These are phyloP conservation scores for Isoetes taiwanensis DNA, from an alignment of 75 land plant species.

Conservation along the genomic window DNA sequence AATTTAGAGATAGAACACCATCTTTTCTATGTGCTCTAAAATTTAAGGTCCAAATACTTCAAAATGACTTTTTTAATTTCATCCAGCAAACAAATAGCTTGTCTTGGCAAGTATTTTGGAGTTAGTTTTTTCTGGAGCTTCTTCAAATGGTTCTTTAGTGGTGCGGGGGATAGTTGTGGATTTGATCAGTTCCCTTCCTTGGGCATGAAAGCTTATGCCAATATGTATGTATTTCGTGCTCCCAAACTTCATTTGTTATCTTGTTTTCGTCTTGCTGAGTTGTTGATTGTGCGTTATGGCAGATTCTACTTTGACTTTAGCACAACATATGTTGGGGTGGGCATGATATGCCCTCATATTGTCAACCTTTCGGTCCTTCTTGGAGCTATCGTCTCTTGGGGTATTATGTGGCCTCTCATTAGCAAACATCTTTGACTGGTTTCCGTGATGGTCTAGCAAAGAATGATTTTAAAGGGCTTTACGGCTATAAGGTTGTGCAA, in stretches of 20 bases:
- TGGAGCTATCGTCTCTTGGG: conserved; percentile 87
- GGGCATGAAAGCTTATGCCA: conserved; percentile 61
- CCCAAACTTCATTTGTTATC: not conserved
- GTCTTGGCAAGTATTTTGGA: conserved; percentile 53
- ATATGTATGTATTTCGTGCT: conserved; percentile 20
- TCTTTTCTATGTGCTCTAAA: too few relatives aligned
- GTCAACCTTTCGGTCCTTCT: conserved; percentile 76
- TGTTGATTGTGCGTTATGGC: conserved; percentile 12
- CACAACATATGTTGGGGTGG: conserved; percentile 74
- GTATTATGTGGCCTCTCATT: conserved; percentile 90
- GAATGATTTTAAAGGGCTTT: conserved; percentile 64
- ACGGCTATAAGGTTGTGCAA: conserved; percentile 73
- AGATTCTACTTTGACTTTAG: conserved; percentile 85
- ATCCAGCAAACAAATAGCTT: conserved; percentile 52
- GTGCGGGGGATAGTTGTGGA: conserved; percentile 54
- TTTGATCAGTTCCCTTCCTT: conserved; percentile 69
- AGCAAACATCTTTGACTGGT: conserved; percentile 48
- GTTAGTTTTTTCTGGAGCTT: conserved; percentile 69
- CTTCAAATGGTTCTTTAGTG: conserved; percentile 89
- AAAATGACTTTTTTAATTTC: too few relatives aligned
- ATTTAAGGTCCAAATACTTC: too few relatives aligned
- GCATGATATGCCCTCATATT: conserved; percentile 84
- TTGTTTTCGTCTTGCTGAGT: not conserved
- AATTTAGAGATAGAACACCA: too few relatives aligned
- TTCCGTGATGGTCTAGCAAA: conserved; percentile 28